Evolutionary conservation across 2,329 filamentous ascomycete species (phyloP), one percentile per base, ranked within the genome.

Genomic region (Xylariaceae sp.): DNA sequence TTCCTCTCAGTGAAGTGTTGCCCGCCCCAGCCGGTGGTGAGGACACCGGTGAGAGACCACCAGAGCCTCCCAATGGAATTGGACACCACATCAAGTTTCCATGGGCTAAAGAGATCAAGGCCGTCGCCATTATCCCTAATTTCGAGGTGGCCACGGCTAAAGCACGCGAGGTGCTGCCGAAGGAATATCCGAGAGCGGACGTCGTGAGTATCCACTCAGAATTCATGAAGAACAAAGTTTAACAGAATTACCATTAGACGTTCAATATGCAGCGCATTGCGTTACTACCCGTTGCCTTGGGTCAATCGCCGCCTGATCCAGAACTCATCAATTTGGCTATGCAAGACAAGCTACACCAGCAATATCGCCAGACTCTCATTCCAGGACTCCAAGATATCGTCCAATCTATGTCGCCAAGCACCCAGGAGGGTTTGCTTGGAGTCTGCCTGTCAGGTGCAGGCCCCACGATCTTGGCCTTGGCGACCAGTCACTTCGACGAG

Each of bases 291-390:
- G 90, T 91, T 11, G 92, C 92, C 1, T 80, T 99, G 42, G 91
- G 92, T 58, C 87, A 90, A 69, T 93, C 89, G 7, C 93, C 94
- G 10, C 93, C 92, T 1, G 88, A 97, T 67, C 87, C 94, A 18
- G 87, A 95, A 63, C 87, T 96, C 71, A 99, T 99, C 69, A 95
- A 95, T 75, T 85, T 95, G 44, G 93, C 92, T 43, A 99, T 99
- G 94, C 94, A 97, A 74, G 94, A 99, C 76, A 96, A 92, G 73
- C 84, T 99, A 55, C 94, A 99, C 75, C 94, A 99, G 73, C 94
- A 91, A 41, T 97, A 99, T 76, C 87, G 94, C 48, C 87, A 94
- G 73, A 87, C 82, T 2, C 82, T 99, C 56, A 96, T 99, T 61
- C 94, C 94, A 1, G 94, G 93, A 1, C 80, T 99, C 51, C 88